Percentiles rank a stretch among this genome's conserved stretches.
These are phyloP conservation scores for Medicago ruthenica DNA, from an alignment of 306 rosid genomes.

Conservation along the genomic window DNA sequence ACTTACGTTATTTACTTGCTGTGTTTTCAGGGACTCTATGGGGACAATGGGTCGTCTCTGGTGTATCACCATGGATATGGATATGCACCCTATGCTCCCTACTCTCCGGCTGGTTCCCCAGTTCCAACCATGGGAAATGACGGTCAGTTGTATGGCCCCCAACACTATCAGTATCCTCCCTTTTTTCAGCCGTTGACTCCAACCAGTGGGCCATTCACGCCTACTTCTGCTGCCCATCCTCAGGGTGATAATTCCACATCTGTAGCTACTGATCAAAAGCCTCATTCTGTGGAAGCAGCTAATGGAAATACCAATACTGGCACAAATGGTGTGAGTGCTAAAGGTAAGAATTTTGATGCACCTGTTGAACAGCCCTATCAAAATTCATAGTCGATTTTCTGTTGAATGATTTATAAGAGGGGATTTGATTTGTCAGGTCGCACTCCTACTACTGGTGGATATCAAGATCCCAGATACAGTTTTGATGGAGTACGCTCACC, in stretches of 20 bases:
- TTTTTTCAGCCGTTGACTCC: conserved; percentile 89
- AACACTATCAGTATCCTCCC: conserved; percentile 94
- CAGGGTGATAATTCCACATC: conserved; percentile 74
- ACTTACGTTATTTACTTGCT: not conserved
- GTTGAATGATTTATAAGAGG: conserved; percentile 57
- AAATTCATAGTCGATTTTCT: conserved; percentile 37
- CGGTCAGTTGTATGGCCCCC: conserved; percentile 94
- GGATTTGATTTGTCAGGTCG: conserved; percentile 65
- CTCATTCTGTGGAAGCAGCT: conserved; percentile 64
- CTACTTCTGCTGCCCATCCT: conserved; percentile 55
- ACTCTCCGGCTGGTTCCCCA: conserved; percentile 92
- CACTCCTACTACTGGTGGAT: conserved; percentile 72
- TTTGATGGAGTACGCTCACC: conserved; percentile 69
- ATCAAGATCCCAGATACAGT: conserved; percentile 85
- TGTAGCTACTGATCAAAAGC: conserved; percentile 73
- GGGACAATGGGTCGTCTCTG: conserved; percentile 91
- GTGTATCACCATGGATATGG: conserved; percentile 90
- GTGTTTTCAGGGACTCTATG: conserved; percentile 72
- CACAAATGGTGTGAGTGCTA: conserved; percentile 55
- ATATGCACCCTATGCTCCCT: conserved; percentile 83
- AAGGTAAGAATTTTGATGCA: conserved; percentile 61
- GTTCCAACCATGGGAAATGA: conserved; percentile 96
- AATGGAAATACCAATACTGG: conserved; percentile 71
- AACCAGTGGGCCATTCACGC: conserved; percentile 68
- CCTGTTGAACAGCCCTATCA: conserved; percentile 51